Evolutionary conservation across 768 basidiomycete genomes (phyloP).

Genomic region (Termitomyces sp.): DNA sequence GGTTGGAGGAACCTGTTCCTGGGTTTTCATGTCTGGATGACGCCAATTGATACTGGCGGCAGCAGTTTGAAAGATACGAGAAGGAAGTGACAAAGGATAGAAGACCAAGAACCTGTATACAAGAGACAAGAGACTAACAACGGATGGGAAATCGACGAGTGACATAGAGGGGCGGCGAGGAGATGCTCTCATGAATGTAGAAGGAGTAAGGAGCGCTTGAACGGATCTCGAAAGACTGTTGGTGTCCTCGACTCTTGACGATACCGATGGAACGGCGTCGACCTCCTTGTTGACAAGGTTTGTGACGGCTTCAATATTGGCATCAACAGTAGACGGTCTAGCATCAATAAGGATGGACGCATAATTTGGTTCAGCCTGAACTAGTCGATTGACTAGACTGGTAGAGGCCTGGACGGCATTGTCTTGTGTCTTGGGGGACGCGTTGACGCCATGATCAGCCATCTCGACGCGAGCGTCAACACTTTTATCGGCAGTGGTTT

Average conservation of each 20-base stretch:
- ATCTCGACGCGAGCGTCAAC: constrained; percentile 36
- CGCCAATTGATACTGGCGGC: constrained; percentile 16
- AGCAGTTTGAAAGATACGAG: constrained; percentile 28
- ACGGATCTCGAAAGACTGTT: constrained; percentile 23
- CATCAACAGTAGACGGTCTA: constrained; percentile 16
- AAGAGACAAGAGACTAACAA: constrained; percentile 39
- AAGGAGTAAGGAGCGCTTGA: constrained; percentile 22
- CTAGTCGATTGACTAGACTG: constrained; percentile 22
- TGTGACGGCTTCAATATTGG: constrained; percentile 14
- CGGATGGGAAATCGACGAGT: constrained; percentile 30
- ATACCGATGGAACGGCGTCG: constrained; percentile 46
- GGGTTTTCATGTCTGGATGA: constrained; percentile 5
- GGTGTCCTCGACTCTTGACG: constrained; percentile 42
- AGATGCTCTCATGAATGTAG: constrained; percentile 8
- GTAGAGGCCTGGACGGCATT: constrained; percentile 31
- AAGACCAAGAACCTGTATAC: constrained; percentile 41
- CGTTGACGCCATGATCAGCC: constrained; percentile 25
- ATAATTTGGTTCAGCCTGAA: constrained; percentile 28
- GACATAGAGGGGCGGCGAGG: constrained; percentile 8
- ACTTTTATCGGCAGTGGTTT: constrained; percentile 35
- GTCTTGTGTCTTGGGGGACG: constrained; percentile 22
- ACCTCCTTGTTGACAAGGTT: constrained; percentile 35
- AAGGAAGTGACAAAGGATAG: constrained; percentile 46
- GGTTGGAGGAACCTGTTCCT: constrained; percentile 5
- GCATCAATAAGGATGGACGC: constrained; percentile 24